Conservation (phyloP, 139 green algal species). For the Pleodorina starrii region DNA sequence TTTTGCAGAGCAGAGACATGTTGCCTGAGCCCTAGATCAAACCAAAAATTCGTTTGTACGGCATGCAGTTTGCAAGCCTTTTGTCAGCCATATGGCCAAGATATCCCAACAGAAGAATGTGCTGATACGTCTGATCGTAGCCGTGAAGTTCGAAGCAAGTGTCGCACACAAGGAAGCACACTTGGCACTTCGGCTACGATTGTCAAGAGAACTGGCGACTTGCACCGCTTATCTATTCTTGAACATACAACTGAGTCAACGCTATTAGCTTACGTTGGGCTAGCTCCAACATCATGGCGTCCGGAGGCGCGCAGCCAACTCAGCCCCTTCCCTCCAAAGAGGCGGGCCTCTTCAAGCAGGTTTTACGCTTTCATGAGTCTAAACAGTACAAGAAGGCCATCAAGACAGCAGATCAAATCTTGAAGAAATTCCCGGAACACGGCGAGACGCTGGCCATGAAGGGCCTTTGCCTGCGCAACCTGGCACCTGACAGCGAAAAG, state of each 20-base stretch:
- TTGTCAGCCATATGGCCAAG: no score
- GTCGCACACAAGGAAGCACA: no score
- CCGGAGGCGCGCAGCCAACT: constrained; percentile 14
- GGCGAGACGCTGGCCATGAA: constrained; percentile 99
- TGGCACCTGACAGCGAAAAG: constrained; percentile 61
- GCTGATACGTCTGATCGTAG: no score
- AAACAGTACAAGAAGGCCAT: constrained; percentile 99
- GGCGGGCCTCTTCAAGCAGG: constrained; percentile 38
- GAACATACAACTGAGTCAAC: neutral
- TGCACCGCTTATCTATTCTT: no score
- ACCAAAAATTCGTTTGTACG: no score
- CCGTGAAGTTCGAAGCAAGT: no score
- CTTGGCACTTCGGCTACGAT: no score
- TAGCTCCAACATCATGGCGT: neutral
- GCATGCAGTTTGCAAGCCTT: no score
- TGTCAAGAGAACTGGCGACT: no score
- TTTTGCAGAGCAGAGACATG: no score
- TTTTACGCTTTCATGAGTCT: constrained; percentile 95
- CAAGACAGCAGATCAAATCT: constrained; percentile 94
- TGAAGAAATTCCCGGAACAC: constrained; percentile 97
- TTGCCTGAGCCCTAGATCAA: no score
- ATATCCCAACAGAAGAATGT: no score
- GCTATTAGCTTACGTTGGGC: neutral
- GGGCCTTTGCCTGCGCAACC: constrained; percentile 90
- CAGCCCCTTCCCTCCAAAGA: constrained; percentile 39